Conservation (phyloP, 768 basidiomycete genomes). For the Leccinum rimulosum region DNA sequence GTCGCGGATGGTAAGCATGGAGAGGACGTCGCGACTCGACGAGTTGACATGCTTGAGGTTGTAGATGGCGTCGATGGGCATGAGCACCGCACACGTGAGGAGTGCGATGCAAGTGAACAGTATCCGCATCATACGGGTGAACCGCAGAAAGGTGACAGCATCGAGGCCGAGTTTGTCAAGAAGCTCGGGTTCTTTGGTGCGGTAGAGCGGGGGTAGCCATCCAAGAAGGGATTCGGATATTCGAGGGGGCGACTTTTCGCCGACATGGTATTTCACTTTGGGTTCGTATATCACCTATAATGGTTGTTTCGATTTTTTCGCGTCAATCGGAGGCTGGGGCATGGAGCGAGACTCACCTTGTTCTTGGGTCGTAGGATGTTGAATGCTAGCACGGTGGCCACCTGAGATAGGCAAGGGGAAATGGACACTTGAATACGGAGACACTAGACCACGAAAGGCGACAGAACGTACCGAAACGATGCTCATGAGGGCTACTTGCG, state of each 20-base stretch:
- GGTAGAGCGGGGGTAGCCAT: constrained; percentile 85
- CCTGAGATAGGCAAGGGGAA: constrained; percentile 33
- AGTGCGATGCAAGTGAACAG: constrained; percentile 64
- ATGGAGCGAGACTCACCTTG: constrained; percentile 48
- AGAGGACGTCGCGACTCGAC: constrained; percentile 57
- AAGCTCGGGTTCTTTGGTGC: constrained; percentile 85
- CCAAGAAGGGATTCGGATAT: constrained; percentile 82
- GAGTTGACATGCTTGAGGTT: constrained; percentile 64
- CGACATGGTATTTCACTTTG: constrained; percentile 87
- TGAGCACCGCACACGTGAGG: constrained; percentile 67
- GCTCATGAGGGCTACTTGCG: constrained; percentile 75
- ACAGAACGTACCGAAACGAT: constrained; percentile 60
- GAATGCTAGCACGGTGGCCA: constrained; percentile 70
- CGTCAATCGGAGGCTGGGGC: background rate
- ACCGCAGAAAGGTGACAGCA: constrained; percentile 89
- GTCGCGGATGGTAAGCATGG: constrained; percentile 84
- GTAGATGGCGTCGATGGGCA: constrained; percentile 86
- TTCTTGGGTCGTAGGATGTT: constrained; percentile 87
- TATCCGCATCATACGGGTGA: constrained; percentile 79
- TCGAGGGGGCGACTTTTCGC: constrained; percentile 71
- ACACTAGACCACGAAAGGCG: background rate
- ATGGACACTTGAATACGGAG: too few species aligned
- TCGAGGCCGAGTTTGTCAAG: constrained; percentile 89
- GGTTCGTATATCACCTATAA: constrained; percentile 84
- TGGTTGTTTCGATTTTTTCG: background rate